Evolutionary conservation across 1,284 basidiomycete genomes (phyloP).

Genomic region (Irpex rosettiformis): DNA sequence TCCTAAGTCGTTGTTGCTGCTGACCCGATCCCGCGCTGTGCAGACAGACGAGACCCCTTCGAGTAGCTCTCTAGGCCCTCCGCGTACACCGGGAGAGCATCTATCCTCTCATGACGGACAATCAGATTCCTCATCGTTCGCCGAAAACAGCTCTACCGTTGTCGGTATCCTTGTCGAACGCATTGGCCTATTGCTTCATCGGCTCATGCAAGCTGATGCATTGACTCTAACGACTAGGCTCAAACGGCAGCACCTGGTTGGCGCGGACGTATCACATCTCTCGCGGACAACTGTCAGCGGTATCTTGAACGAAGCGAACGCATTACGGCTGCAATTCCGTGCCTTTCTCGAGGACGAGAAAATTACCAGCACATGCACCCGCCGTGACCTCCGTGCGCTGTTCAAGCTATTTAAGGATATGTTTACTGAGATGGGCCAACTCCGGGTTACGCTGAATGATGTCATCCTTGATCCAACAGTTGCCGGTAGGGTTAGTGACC

Average conservation of each 20-base stretch:
- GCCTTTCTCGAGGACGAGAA: conserved; percentile 68
- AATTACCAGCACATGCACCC: conserved; percentile 58
- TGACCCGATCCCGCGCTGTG: conserved; percentile 63
- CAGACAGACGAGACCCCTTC: conserved; percentile 61
- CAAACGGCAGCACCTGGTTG: conserved; percentile 84
- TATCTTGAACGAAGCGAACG: conserved; percentile 70
- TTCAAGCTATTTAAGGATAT: conserved; percentile 86
- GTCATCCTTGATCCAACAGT: conserved; percentile 84
- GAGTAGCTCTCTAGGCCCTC: conserved; percentile 29
- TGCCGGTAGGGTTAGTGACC: conserved; percentile 70
- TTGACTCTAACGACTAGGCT: conserved; percentile 85
- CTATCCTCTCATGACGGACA: conserved; percentile 50
- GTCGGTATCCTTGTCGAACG: conserved; percentile 72
- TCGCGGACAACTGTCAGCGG: conserved; percentile 80
- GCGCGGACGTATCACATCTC: conserved; percentile 84
- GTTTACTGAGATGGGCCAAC: conserved; percentile 79
- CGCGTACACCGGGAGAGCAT: conserved; percentile 37
- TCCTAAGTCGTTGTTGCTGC: conserved; percentile 51
- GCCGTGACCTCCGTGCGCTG: conserved; percentile 81
- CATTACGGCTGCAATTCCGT: conserved; percentile 78
- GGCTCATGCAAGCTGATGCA: conserved; percentile 81
- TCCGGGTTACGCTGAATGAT: conserved; percentile 86
- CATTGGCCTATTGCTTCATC: conserved; percentile 60
- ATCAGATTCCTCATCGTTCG: conserved; percentile 67
- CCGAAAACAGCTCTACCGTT: conserved; percentile 48